A percentile compares a stretch with the other conserved stretches of the same genome.
Evolutionary conservation across 371 early-diverging fungal genomes (phyloP).

Genomic region (Mortierella sp.): DNA sequence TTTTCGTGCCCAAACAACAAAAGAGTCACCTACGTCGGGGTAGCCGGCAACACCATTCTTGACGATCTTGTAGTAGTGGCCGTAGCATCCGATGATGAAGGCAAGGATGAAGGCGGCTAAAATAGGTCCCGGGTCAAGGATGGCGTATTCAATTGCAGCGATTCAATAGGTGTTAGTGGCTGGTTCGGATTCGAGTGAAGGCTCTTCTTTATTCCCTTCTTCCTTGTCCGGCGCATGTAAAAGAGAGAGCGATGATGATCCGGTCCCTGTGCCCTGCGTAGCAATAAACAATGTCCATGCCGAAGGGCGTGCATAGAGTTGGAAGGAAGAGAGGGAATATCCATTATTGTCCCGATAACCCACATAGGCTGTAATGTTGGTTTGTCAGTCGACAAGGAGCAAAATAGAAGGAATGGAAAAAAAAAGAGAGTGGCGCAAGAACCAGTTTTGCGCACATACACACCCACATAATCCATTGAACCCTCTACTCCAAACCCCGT

Average conservation of each 20-base stretch:
- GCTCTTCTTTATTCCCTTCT: background rate
- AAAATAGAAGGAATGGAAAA: background rate
- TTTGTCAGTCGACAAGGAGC: background rate
- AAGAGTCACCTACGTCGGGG: slow-evolving; percentile 75
- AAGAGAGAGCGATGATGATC: background rate
- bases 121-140: background rate
- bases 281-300: background rate
- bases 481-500: background rate
- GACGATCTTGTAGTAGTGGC: slow-evolving; percentile 85
- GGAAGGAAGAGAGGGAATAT: background rate
- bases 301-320: background rate
- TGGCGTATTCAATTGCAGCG: background rate
- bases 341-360: background rate
- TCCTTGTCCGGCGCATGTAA: background rate
- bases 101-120: slow-evolving; percentile 80
- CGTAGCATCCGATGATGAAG: slow-evolving; percentile 74
- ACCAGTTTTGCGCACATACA: background rate
- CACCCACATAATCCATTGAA: background rate
- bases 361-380: background rate
- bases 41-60: slow-evolving; percentile 83
- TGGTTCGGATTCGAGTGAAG: background rate
- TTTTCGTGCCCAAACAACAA: too few species aligned
- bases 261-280: background rate
- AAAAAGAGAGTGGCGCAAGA: background rate
- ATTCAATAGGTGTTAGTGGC: background rate